Evolutionary conservation across 495 filamentous ascomycete species (phyloP).

Genomic region (Jackrogersella multiformis): DNA sequence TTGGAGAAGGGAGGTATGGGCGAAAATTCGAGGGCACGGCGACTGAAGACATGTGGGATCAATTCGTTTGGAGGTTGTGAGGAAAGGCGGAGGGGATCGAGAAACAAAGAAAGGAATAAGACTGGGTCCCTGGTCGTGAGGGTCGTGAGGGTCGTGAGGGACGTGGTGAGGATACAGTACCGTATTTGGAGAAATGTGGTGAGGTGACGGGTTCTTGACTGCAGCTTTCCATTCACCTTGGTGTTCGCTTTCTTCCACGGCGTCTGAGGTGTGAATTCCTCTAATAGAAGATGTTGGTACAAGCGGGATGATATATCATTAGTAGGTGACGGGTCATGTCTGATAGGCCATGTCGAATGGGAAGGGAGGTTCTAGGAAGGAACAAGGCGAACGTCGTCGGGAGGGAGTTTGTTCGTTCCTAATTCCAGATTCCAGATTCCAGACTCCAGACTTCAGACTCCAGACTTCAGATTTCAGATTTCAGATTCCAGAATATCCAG

Average conservation of each 20-base stretch:
- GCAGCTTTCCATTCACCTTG: constrained; percentile 31
- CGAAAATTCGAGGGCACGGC: constrained; percentile 35
- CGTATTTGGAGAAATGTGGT: constrained; percentile 4
- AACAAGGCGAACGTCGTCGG: constrained; percentile 31
- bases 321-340: constrained; percentile 41
- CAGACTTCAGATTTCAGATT: constrained; percentile 23
- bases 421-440: constrained; percentile 20
- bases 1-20: constrained; percentile 40
- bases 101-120: constrained; percentile 21
- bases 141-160: neutral
- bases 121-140: constrained; percentile 2
- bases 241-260: constrained; percentile 24
- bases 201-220: constrained; percentile 35
- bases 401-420: constrained; percentile 38
- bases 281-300: constrained; percentile 25
- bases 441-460: constrained; percentile 22
- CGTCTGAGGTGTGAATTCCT: constrained; percentile 16
- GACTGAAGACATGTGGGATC: constrained; percentile 48
- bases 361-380: constrained; percentile 23
- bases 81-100: neutral
- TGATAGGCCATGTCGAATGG: constrained; percentile 40
- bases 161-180: neutral
- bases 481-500: constrained; percentile 27
- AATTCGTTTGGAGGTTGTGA: constrained; percentile 21
- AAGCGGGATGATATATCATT: constrained; percentile 22